A percentile compares a stretch with the other conserved stretches of the same genome.
phyloP scores from a whole-genome alignment of 169 alveolate species.

The Eimeria zaria region DNA sequence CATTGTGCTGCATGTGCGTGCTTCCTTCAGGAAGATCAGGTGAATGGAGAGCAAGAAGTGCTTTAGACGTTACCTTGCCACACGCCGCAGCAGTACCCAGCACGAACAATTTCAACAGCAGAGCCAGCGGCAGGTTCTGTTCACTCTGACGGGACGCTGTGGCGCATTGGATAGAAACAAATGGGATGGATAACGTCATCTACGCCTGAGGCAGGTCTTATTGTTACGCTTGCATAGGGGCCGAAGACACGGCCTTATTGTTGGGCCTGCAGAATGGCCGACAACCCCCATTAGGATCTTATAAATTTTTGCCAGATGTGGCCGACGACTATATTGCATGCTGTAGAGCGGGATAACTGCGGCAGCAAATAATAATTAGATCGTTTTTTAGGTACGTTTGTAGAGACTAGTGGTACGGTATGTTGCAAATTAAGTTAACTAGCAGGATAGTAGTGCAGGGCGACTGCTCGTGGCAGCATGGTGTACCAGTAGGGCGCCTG shows the following conservation, averaged over 20 bases:
- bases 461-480: not conserved
- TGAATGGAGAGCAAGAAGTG: not conserved
- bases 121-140: not conserved
- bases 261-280: not conserved
- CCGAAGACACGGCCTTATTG: not conserved
- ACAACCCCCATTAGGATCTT: not conserved
- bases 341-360: not conserved
- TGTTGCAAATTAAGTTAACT: not conserved
- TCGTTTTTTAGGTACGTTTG: not conserved
- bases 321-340: not conserved
- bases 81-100: not conserved
- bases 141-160: not conserved
- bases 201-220: not conserved
- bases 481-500: not conserved
- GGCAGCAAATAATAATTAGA: not conserved
- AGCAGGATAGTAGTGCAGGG: not conserved
- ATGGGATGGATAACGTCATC: not conserved
- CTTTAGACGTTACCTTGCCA: not conserved
- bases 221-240: too few relatives aligned
- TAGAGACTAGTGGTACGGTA: not conserved
- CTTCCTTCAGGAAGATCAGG: not conserved
- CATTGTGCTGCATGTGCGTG: not conserved
- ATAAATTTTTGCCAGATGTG: not conserved
- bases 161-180: not conserved
- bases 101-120: not conserved